Evolutionary conservation across 2,329 filamentous ascomycete genomes (phyloP), one percentile per base, ranked within the genome.

Genomic region (Pleurostoma richardsiae): DNA sequence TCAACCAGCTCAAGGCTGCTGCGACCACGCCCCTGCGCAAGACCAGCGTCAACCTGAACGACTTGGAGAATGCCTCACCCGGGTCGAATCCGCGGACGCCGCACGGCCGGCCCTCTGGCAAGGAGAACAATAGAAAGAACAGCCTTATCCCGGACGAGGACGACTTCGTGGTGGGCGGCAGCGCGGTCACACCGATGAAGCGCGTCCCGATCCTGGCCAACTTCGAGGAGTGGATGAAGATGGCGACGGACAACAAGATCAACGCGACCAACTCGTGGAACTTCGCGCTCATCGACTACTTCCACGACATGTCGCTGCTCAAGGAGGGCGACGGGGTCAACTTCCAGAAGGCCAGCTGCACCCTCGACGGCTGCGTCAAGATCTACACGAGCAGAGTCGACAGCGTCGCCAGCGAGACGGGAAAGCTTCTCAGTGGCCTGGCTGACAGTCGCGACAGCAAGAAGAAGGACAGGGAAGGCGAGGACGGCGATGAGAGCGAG

Each of bases 181-280:
- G 76, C 52, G 88, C 86, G 36, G 86, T 95, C 45, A 96, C 94
- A 49, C 94, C 92, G 45, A 92, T 95, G 86, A 96, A 96, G 77
- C 87, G 91, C 51, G 89, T 96, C 29, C 94, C 94, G 1, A 87
- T 99, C 57, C 75, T 99, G 46, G 94, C 94, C 60, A 99, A 99
- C 69, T 99, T 97, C 59, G 94, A 99, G 66, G 94, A 99, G 65
- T 97, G 92, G 94, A 97, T 99, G 90, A 99, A 97, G 77, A 95
- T 99, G 90, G 94, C 94, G 3, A 97, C 94, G 11, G 94, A 99
- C 72, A 99, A 99, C 72, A 94, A 94, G 69, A 99, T 99, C 76
- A 99, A 97, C 64, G 92, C 94, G 42, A 83, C 86, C 49, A 99
- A 99, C 67, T 96, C 91, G 30, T 99, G 94, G 94, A 97, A 97